Evolutionary conservation across 768 basidiomycete genomes (phyloP).

Genomic region (Termitomyces sp.): DNA sequence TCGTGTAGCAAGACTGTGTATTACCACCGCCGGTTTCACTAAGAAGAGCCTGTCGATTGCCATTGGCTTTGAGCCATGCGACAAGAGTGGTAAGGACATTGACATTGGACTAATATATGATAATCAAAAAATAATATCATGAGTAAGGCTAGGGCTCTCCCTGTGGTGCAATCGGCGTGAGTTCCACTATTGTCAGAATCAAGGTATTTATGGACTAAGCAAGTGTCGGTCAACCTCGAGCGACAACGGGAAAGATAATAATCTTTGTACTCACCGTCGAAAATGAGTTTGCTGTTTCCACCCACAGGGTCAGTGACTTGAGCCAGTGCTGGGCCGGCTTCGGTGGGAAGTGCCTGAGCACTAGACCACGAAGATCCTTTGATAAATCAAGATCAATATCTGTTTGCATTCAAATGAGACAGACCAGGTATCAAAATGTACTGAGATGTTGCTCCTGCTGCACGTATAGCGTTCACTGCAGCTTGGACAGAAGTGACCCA

Average conservation of each 20-base stretch:
- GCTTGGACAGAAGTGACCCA: slow-evolving; percentile 52
- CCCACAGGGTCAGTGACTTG: slow-evolving; percentile 41
- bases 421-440: slow-evolving; percentile 54
- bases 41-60: slow-evolving; percentile 31
- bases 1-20: slow-evolving; percentile 38
- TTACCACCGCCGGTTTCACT: slow-evolving; percentile 57
- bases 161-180: slow-evolving; percentile 30
- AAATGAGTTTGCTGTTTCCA: slow-evolving; percentile 40
- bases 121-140: background rate
- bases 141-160: background rate
- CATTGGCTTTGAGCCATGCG: slow-evolving; percentile 34
- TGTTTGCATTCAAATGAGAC: background rate
- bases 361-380: slow-evolving; percentile 28
- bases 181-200: slow-evolving; percentile 50
- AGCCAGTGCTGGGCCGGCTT: slow-evolving; percentile 42
- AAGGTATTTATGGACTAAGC: slow-evolving; percentile 54
- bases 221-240: background rate
- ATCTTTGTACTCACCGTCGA: slow-evolving; percentile 33
- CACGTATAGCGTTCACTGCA: slow-evolving; percentile 58
- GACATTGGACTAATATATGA: slow-evolving; percentile 32
- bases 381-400: background rate
- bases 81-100: slow-evolving; percentile 41
- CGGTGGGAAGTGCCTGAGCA: slow-evolving; percentile 34
- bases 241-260: background rate
- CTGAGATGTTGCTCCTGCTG: slow-evolving; percentile 51